Conservation (phyloP, 169 alveolate genomes). For the Plasmodium yoelii region DNA sequence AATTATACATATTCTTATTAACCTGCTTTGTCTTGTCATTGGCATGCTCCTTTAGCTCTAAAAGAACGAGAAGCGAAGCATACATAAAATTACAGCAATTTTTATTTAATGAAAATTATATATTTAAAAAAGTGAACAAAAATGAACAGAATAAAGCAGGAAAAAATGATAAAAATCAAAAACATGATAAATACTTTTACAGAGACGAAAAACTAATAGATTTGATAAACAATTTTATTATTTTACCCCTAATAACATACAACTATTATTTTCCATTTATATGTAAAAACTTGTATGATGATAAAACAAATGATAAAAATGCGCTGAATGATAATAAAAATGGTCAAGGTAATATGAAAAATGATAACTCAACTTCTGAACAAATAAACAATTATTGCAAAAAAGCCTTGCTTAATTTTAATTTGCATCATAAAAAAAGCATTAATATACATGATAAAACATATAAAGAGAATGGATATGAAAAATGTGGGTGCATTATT, state of each 20-base stretch:
- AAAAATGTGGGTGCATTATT: slow-evolving; percentile 74
- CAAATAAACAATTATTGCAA: slow-evolving; percentile 50
- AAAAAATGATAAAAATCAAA: slow-evolving; percentile 26
- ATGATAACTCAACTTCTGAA: not conserved
- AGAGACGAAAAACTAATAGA: slow-evolving; percentile 76
- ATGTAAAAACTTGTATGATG: slow-evolving; percentile 44
- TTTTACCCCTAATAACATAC: slow-evolving; percentile 70
- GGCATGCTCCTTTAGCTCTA: slow-evolving; percentile 75
- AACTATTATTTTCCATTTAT: slow-evolving; percentile 76
- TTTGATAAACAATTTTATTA: slow-evolving; percentile 67
- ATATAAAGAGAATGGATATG: slow-evolving; percentile 30
- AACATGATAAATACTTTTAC: slow-evolving; percentile 60
- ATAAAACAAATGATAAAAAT: not conserved
- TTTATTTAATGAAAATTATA: slow-evolving; percentile 75
- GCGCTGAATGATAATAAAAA: not conserved
- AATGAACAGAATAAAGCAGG: slow-evolving; percentile 4
- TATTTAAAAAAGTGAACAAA: slow-evolving; percentile 46
- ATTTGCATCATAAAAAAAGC: slow-evolving; percentile 40
- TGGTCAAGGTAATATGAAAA: not conserved
- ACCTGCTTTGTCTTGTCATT: slow-evolving; percentile 72
- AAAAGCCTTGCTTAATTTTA: slow-evolving; percentile 55
- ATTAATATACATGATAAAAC: slow-evolving; percentile 21
- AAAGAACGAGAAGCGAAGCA: slow-evolving; percentile 76
- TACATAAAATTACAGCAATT: slow-evolving; percentile 71
- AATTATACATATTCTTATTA: slow-evolving; percentile 61